These are phyloP conservation scores for Thuidium tamariscinum DNA, from an alignment of 225 moss, liverwort and hornwort genomes.

Conservation along the genomic window DNA sequence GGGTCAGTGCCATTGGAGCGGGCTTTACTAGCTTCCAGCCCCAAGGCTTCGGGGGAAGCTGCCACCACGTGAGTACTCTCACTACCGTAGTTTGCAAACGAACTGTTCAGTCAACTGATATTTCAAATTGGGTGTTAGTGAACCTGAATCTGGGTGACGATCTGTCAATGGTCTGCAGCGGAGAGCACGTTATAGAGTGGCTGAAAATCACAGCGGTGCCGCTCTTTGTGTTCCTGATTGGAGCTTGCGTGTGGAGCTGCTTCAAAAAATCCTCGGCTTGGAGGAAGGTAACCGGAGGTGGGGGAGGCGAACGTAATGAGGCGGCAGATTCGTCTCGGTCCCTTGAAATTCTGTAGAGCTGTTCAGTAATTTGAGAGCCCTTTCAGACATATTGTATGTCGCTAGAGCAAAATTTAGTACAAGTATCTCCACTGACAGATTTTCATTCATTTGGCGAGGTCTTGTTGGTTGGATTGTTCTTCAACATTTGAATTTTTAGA, in stretches of 20 bases:
- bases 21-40: neutral
- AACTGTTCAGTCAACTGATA: neutral
- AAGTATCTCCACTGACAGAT: neutral
- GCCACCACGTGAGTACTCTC: neutral
- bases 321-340: neutral
- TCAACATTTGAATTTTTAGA: neutral
- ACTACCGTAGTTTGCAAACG: neutral
- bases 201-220: neutral
- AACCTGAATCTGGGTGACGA: neutral
- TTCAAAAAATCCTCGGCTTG: neutral
- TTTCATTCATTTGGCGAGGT: too few relatives aligned
- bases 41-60: neutral
- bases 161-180: neutral
- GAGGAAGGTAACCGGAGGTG: neutral
- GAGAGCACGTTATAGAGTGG: neutral
- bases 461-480: neutral
- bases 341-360: neutral
- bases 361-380: neutral
- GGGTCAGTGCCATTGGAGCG: neutral
- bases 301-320: neutral
- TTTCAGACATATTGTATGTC: neutral
- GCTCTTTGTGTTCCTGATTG: neutral
- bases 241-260: neutral
- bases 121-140: too few relatives aligned
- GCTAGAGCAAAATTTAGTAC: neutral